These are phyloP conservation scores for Chaetomiaceae sp. DNA, from an alignment of 2,329 filamentous ascomycete species.

Conservation along the genomic window DNA sequence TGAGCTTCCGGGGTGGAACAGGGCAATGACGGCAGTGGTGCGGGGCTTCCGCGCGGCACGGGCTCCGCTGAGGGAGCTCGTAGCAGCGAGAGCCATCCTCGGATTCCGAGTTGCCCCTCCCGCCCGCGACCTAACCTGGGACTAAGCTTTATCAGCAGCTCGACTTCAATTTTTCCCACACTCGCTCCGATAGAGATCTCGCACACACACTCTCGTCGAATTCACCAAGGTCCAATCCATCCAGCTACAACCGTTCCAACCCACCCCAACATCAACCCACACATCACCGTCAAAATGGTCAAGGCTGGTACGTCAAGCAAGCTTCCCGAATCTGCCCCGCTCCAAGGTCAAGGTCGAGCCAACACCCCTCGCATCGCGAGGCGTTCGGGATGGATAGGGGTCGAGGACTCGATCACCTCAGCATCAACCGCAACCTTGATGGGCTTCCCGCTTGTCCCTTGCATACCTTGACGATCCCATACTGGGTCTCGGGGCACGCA, in stretches of 20 bases:
- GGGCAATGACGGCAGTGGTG: constrained; percentile 23
- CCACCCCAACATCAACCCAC: constrained; percentile 5
- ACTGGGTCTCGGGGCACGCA: constrained; percentile 3
- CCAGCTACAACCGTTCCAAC: constrained; percentile 7
- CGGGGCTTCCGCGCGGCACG: constrained; percentile 18
- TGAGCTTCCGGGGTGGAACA: neutral
- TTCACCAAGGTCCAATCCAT: neutral
- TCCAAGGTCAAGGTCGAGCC: neutral
- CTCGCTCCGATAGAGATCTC: constrained; percentile 13
- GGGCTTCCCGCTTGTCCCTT: constrained; percentile 28
- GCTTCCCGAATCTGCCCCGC: too few species aligned
- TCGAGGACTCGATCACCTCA: constrained; percentile 12
- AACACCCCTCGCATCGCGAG: constrained; percentile 13
- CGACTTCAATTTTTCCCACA: constrained; percentile 8
- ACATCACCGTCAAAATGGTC: constrained; percentile 76
- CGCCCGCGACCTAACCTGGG: too few species aligned
- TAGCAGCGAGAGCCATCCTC: constrained; percentile 19
- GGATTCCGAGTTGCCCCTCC: constrained; percentile 18
- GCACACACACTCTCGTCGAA: neutral
- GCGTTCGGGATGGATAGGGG: constrained; percentile 22
- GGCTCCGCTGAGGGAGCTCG: constrained; percentile 14
- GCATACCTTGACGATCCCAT: constrained; percentile 2
- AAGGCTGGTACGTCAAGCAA: constrained; percentile 81
- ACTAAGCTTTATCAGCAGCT: constrained; percentile 4
- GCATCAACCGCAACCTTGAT: constrained; percentile 40